Evolutionary conservation across 2,329 filamentous ascomycete species (phyloP), one percentile per base, ranked within the genome.

Genomic region (Penicillium crustosum): DNA sequence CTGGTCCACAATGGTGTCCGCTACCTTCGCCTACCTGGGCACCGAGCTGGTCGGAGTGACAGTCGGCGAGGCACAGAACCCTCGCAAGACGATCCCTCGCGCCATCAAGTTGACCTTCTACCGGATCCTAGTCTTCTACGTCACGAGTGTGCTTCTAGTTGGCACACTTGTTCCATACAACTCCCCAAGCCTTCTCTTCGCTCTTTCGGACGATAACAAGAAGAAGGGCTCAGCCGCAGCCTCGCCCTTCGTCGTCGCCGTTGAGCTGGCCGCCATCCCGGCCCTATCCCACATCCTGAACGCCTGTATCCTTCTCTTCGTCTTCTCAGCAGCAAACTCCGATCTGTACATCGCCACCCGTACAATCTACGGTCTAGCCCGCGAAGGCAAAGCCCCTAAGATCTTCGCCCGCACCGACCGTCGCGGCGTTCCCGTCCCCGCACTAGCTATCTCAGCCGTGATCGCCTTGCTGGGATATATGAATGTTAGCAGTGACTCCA

Each of bases 51-150:
- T 91, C 50, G 89, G 89, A 76, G 88, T 92, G 15, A 92, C 89
- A 0, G 88, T 91, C 35, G 89, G 87, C 53, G 89, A 92, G 75
- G 89, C 89, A 0, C 87, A 91, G 76, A 92, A 92, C 76, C 90
- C 90, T 0, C 86, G 89, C 70, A 85, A 84, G 73, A 89, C 86
- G 17, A 87, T 93, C 60, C 90, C 90, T 7, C 85, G 86, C 59
- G 89, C 89, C 53, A 92, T 92, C 79, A 89, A 86, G 72, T 81
- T 91, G 49, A 92, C 89, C 64, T 93, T 93, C 75, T 93, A 85
- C 79, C 89, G 90, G 57, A 93, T 93, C 72, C 76, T 91, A 64
- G 79, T 93, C 78, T 93, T 93, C 80, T 93, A 93, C 79, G 82
- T 86, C 67, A 74, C 91, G 58, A 87, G 84, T 23, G 88, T 92